Conservation (phyloP, 352 stramenopile genomes). For the Peronosclerospora sorghi region DNA sequence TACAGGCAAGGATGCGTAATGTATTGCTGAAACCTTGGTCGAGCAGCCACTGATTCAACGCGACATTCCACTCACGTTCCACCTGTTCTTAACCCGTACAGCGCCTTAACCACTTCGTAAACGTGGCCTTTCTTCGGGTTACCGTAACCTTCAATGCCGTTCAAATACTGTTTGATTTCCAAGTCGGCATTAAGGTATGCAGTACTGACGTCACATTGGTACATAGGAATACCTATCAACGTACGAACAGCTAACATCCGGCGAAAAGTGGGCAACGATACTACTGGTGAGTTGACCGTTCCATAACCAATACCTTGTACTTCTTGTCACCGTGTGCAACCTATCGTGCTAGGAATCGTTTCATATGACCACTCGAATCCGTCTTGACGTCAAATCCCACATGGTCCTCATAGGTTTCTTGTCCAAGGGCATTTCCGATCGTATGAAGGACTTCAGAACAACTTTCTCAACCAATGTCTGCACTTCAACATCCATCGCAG, state of each 20-base stretch:
- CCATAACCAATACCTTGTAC: conserved; percentile 5
- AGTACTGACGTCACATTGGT: not conserved
- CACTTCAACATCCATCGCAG: conserved; percentile 1
- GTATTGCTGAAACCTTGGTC: too few relatives aligned
- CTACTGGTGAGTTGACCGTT: conserved; percentile 3
- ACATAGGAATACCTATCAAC: not conserved
- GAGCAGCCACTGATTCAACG: not conserved
- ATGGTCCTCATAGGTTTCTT: conserved; percentile 3
- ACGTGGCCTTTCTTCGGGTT: not conserved
- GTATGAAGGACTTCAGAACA: not conserved
- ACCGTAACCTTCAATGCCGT: not conserved
- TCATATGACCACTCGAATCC: not conserved
- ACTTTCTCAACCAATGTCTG: not conserved
- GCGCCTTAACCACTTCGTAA: not conserved
- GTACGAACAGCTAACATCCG: conserved; percentile 1
- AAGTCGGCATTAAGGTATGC: not conserved
- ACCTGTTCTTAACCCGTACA: not conserved
- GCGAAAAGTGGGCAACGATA: conserved; percentile 2
- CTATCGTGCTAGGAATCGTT: not conserved
- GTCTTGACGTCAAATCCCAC: conserved; percentile 4
- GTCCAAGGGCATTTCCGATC: not conserved
- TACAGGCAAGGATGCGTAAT: too few relatives aligned
- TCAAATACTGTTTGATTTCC: not conserved
- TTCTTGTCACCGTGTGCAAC: conserved; percentile 3
- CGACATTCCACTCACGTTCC: not conserved